Conservation (phyloP, 2,329 filamentous ascomycete species). For the Penicillium polonicum region DNA sequence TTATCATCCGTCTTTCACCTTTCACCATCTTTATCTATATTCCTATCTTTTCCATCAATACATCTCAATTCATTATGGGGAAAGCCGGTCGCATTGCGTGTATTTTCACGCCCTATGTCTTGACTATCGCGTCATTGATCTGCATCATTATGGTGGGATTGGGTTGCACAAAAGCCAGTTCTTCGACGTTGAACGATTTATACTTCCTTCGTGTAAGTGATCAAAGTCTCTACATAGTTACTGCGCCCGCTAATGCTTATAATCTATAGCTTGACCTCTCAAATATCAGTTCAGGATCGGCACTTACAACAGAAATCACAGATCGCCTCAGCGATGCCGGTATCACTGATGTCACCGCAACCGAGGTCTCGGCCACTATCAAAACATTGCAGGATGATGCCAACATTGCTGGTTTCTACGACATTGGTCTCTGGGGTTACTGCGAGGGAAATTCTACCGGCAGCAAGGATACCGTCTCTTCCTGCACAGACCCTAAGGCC, state of each 20-base stretch:
- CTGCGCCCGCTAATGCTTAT: background rate
- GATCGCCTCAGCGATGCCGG: slow-evolving; percentile 35
- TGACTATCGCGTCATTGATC: slow-evolving; percentile 75
- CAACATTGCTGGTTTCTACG: slow-evolving; percentile 72
- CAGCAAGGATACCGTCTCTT: slow-evolving; percentile 50
- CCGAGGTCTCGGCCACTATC: slow-evolving; percentile 40
- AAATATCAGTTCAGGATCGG: slow-evolving; percentile 56
- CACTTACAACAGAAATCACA: slow-evolving; percentile 30
- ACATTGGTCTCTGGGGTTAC: slow-evolving; percentile 83
- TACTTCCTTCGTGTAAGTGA: slow-evolving; percentile 55
- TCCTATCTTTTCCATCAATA: background rate
- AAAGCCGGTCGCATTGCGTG: slow-evolving; percentile 78
- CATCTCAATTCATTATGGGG: slow-evolving; percentile 53
- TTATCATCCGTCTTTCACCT: background rate
- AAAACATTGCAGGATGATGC: slow-evolving; percentile 46
- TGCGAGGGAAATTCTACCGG: slow-evolving; percentile 64
- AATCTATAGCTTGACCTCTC: slow-evolving; percentile 55
- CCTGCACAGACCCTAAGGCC: slow-evolving; percentile 69
- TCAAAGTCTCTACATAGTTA: background rate
- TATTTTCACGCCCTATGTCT: slow-evolving; percentile 80
- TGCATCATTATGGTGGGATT: slow-evolving; percentile 61
- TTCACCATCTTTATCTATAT: slow-evolving; percentile 4
- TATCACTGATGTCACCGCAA: slow-evolving; percentile 36
- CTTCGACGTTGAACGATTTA: slow-evolving; percentile 48
- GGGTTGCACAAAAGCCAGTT: slow-evolving; percentile 55